Evolutionary conservation across 2,329 filamentous ascomycete genomes (phyloP).

Genomic region (Diaporthe batatas): DNA sequence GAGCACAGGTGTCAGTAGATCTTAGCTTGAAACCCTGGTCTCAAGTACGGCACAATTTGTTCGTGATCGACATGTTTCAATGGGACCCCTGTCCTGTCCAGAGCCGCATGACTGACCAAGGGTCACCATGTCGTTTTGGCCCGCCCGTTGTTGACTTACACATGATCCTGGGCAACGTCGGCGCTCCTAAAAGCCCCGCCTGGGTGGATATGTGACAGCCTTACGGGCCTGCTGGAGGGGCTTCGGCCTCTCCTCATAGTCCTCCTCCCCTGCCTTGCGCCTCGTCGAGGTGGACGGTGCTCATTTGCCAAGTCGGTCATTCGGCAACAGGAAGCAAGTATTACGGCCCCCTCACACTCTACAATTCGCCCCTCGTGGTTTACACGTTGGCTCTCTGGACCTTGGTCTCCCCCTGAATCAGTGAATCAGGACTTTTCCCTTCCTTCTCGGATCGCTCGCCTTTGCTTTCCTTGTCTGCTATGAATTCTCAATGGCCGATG

Average conservation of each 20-base stretch:
- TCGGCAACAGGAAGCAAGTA: too few relatives aligned
- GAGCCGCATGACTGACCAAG: constrained; percentile 25
- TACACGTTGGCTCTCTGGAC: background rate
- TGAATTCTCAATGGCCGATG: constrained; percentile 21
- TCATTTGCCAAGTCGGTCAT: background rate
- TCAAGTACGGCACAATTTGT: constrained; percentile 17
- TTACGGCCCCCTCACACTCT: too few relatives aligned
- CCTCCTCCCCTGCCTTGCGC: background rate
- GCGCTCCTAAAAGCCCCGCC: background rate
- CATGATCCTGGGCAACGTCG: background rate
- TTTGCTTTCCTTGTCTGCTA: background rate
- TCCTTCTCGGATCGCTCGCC: background rate
- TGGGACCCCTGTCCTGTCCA: constrained; percentile 11
- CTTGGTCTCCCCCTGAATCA: background rate
- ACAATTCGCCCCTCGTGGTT: too few relatives aligned
- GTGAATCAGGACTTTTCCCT: background rate
- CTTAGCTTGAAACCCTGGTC: constrained; percentile 29
- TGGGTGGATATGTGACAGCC: background rate
- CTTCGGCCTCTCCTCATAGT: background rate
- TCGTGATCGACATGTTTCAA: constrained; percentile 31
- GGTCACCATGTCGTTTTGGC: constrained; percentile 1
- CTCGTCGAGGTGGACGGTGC: background rate
- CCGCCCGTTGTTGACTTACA: constrained; percentile 13
- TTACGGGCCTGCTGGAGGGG: background rate
- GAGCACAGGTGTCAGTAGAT: constrained; percentile 3